These are phyloP conservation scores for Emergomyces orientalis DNA, from an alignment of 2,329 filamentous ascomycete genomes.

Conservation along the genomic window DNA sequence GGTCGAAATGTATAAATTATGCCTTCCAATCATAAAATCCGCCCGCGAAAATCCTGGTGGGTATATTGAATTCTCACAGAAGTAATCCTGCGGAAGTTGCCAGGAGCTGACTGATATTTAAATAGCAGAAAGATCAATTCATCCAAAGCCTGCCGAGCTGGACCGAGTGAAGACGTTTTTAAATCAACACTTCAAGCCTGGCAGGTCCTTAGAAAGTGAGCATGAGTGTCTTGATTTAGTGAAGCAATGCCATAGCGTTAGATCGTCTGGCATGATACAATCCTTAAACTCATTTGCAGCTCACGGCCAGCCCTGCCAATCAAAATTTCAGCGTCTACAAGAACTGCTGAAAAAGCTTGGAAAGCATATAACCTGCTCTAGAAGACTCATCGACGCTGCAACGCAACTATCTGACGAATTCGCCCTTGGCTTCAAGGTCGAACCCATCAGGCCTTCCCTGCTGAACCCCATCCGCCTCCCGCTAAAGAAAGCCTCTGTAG, in stretches of 20 bases:
- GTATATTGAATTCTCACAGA: not conserved
- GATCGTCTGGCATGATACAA: not conserved
- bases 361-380: constrained; percentile 3
- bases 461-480: not conserved
- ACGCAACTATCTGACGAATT: not conserved
- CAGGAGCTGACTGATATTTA: not conserved
- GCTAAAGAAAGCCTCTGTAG: not conserved
- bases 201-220: not conserved
- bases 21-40: not conserved
- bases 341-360: constrained; percentile 1
- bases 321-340: not conserved
- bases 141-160: not conserved
- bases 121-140: not conserved
- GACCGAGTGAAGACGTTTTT: not conserved
- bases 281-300: not conserved
- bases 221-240: not conserved
- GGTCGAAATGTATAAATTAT: not conserved
- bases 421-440: not conserved
- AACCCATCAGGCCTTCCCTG: not conserved
- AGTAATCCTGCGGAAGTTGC: not conserved
- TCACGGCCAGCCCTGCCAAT: not conserved
- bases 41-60: not conserved
- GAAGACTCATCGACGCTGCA: constrained; percentile 1
- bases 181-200: not conserved
- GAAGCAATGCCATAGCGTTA: not conserved